Evolutionary conservation across 1,284 basidiomycete species (phyloP).

Genomic region (Hymenochaete sp.): DNA sequence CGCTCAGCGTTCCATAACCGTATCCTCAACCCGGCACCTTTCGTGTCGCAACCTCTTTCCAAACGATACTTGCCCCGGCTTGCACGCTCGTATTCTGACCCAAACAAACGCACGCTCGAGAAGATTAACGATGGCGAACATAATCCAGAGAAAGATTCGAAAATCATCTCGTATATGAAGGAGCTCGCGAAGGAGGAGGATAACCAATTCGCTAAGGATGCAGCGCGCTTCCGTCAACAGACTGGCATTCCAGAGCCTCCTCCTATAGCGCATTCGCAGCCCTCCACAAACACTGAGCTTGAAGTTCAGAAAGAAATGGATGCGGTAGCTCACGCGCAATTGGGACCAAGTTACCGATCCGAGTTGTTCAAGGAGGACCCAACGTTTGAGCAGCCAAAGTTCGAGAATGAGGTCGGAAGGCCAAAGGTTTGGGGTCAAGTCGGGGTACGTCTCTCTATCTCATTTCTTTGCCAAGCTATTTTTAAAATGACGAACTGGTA

Average conservation of each 20-base stretch:
- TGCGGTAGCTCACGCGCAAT: neutral
- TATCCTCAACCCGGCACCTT: neutral
- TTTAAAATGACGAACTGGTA: neutral
- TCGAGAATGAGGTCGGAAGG: conserved; percentile 6
- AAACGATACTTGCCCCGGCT: neutral
- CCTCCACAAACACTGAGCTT: neutral
- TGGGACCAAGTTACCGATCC: conserved; percentile 4
- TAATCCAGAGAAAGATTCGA: no score
- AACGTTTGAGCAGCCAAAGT: conserved; percentile 9
- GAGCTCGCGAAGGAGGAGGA: conserved; percentile 9
- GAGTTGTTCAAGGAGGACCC: conserved; percentile 17
- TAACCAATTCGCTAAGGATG: neutral
- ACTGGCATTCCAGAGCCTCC: neutral
- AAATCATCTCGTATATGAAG: neutral
- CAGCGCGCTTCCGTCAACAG: conserved; percentile 1
- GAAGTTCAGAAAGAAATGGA: neutral
- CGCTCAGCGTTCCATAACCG: conserved; percentile 4
- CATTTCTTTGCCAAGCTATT: neutral
- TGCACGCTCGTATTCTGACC: neutral
- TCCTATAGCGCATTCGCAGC: neutral
- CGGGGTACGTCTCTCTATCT: conserved; percentile 1
- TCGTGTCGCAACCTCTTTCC: neutral
- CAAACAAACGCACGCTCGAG: neutral
- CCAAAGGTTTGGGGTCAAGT: conserved; percentile 14
- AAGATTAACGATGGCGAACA: neutral